Base-by-base conservation (phyloP, 352 stramenopile genomes). In the Globisporangium takayamanum region DNA sequence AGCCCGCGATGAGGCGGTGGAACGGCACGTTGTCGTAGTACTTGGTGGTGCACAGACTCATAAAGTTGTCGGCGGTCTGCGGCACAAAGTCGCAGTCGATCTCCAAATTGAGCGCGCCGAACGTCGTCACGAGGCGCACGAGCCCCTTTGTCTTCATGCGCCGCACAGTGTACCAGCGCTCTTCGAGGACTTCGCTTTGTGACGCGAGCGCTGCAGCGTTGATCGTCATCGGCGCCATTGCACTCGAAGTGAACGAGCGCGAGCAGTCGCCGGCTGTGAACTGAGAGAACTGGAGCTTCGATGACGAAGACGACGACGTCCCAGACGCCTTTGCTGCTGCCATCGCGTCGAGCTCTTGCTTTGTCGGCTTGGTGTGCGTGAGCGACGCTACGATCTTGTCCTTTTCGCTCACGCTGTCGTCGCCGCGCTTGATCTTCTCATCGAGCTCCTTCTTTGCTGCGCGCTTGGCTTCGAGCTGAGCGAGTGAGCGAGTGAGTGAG, bases 1-100 rank as follows among this genome's bases (percentile, higher is more conserved):
- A 99, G 36, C 92, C 93, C 25, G 74, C 80, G 69, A 99, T 98
- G 10, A 98, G 70, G 14, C 97, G 92, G 70, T 99, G 97, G 76
- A 99, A 99, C 5, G 93, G 57, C 33, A 88, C 86, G 18, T 85
- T 87, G 66, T 99, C 80, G 69, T 99, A 99, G 61, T 98, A 97
- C 37, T 91, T 82, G 16, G 80, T 80, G 37, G 87, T 66, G 58
- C 92, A 98, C 50, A 99, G 73, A 33, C 92, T 82, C 53, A 99
- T 80, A 68, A 99, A 99, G 63, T 99, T 99, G 72, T 98, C 95
- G 12, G 88, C 79, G 0, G 96, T 99, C 48, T 95, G 78, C 20
- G 96, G 96, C 20, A 96, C 94, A 57, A 99, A 96, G 69, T 99
- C 95, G 66, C 89, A 98, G 74, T 99, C 91, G 39, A 99, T 70